Conservation (phyloP, 495 filamentous ascomycete genomes). For the Daldinia vernicosa region DNA sequence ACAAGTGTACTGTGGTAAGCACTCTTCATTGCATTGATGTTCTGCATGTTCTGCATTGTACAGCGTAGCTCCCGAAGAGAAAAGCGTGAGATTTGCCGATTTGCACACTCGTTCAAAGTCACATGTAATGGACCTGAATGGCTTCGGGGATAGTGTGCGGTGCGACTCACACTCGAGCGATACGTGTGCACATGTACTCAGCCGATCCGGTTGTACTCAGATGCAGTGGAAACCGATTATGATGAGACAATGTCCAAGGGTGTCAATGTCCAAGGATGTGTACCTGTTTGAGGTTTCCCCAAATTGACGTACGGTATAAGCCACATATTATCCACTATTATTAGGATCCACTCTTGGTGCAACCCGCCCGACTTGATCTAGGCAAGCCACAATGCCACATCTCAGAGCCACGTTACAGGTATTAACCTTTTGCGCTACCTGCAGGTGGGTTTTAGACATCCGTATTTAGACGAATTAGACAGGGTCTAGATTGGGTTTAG, state of each 20-base stretch:
- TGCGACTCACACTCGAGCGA: constrained; percentile 45
- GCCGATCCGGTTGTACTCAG: constrained; percentile 45
- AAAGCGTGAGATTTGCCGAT: constrained; percentile 45
- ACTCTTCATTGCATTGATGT: constrained; percentile 2
- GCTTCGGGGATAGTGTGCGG: constrained; percentile 38
- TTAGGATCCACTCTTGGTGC: constrained; percentile 2
- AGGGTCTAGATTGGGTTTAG: neutral
- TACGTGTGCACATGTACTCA: constrained; percentile 45
- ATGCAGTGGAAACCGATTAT: constrained; percentile 44
- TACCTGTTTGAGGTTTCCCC: constrained; percentile 40
- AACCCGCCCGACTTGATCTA: neutral
- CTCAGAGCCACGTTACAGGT: neutral
- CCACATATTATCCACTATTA: neutral
- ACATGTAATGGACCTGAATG: constrained; percentile 41
- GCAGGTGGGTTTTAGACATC: neutral
- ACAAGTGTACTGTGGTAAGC: constrained; percentile 14
- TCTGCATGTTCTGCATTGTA: neutral
- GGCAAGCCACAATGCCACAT: constrained; percentile 3
- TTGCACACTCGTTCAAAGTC: constrained; percentile 35
- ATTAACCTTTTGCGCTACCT: neutral
- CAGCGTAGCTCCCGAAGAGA: neutral
- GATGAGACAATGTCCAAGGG: constrained; percentile 35
- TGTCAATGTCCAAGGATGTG: constrained; percentile 10
- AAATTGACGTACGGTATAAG: constrained; percentile 37
- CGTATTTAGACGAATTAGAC: constrained; percentile 1